phyloP scores from a whole-genome alignment of 2,329 filamentous ascomycete genomes.

The Fusarium piperis region DNA sequence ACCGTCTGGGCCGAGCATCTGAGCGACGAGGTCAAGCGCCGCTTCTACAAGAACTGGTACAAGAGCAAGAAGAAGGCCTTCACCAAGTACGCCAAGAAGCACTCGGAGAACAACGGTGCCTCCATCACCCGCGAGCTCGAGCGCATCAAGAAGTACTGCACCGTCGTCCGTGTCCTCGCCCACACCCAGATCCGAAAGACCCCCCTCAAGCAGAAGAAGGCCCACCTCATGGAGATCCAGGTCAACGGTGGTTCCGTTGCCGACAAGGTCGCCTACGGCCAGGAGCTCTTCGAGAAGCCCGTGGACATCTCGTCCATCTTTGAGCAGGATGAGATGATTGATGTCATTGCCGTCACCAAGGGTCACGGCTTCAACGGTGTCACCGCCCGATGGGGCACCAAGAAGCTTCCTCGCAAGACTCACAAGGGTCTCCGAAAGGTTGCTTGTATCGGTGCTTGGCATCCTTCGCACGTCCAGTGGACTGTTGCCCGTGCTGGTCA shows the following conservation, averaged over 20 bases:
- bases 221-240: conserved; percentile 99
- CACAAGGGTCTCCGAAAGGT: conserved; percentile 99
- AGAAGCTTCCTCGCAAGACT: conserved; percentile 99
- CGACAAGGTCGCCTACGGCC: conserved; percentile 97
- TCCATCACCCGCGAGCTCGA: conserved; percentile 97
- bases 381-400: conserved; percentile 98
- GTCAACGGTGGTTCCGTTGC: conserved; percentile 96
- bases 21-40: conserved; percentile 97
- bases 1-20: conserved; percentile 99
- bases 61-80: conserved; percentile 99
- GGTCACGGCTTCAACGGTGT: conserved; percentile 99
- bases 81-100: conserved; percentile 99
- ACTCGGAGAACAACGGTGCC: conserved; percentile 90
- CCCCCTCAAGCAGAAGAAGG: conserved; percentile 99
- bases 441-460: conserved; percentile 99
- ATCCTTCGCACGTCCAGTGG: conserved; percentile 99
- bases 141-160: conserved; percentile 99
- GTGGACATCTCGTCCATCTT: conserved; percentile 93
- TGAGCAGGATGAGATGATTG: conserved; percentile 99
- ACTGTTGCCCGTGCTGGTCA: conserved; percentile 99
- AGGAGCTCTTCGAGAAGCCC: conserved; percentile 99
- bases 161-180: conserved; percentile 97
- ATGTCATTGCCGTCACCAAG: conserved; percentile 99
- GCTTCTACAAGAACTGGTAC: conserved; percentile 99
- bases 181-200: conserved; percentile 99